Percentiles rank a stretch among this genome's conserved stretches.
Conservation (phyloP, 345 rosid genomes). For the Eucalyptus shirleyi region DNA sequence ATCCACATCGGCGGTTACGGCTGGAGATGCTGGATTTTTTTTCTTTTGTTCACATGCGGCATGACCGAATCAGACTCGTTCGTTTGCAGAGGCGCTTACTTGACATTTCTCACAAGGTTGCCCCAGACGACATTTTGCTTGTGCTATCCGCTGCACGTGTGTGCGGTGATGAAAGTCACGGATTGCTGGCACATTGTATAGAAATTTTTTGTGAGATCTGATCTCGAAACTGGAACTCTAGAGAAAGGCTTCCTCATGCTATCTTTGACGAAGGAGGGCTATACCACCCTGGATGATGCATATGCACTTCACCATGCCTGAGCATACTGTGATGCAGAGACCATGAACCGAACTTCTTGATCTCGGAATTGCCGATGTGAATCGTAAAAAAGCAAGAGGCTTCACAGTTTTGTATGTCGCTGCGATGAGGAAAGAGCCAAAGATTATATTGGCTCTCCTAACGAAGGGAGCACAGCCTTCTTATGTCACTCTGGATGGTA, state of each 20-base stretch:
- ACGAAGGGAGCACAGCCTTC: slow-evolving; percentile 63
- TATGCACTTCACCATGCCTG: slow-evolving; percentile 72
- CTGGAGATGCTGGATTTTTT: neutral
- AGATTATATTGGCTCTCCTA: slow-evolving; percentile 51
- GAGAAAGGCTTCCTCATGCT: slow-evolving; percentile 49
- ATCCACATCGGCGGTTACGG: neutral
- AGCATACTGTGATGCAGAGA: slow-evolving; percentile 58
- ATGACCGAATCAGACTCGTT: slow-evolving; percentile 16
- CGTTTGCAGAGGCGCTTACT: slow-evolving; percentile 43
- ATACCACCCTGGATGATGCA: slow-evolving; percentile 56
- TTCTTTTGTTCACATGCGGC: neutral
- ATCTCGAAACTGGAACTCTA: slow-evolving; percentile 36
- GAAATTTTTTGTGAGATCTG: slow-evolving; percentile 43
- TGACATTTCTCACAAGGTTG: slow-evolving; percentile 49
- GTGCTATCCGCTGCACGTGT: slow-evolving; percentile 35
- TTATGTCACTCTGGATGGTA: slow-evolving; percentile 52
- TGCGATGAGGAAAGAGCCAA: slow-evolving; percentile 73
- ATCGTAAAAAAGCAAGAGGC: slow-evolving; percentile 42
- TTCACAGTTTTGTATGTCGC: slow-evolving; percentile 67
- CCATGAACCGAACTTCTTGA: slow-evolving; percentile 60
- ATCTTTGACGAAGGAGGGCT: slow-evolving; percentile 43
- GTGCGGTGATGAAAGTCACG: slow-evolving; percentile 43
- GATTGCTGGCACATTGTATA: slow-evolving; percentile 26
- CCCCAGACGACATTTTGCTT: slow-evolving; percentile 42
- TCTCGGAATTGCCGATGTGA: slow-evolving; percentile 56